These are phyloP conservation scores for Euptelea pleiosperma DNA, from an alignment of 164 flowering plant genomes.

Conservation along the genomic window DNA sequence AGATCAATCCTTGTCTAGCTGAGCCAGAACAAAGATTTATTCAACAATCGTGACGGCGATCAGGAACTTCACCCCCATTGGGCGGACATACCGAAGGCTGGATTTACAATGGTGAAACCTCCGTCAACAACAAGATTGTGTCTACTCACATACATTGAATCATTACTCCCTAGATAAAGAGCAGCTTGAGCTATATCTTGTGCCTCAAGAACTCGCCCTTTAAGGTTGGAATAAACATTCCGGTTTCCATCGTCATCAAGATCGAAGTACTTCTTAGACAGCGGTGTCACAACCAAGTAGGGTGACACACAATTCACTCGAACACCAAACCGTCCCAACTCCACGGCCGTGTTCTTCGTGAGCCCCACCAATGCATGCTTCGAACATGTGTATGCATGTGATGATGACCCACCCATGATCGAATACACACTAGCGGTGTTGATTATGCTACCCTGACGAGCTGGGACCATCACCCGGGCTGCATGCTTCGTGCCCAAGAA, in stretches of 20 bases:
- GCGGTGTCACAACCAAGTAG: constrained; percentile 24
- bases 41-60: no score
- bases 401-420: constrained; percentile 19
- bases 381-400: constrained; percentile 35
- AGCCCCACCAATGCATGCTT: constrained; percentile 48
- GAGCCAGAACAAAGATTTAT: no score
- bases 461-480: constrained; percentile 36
- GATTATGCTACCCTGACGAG: constrained; percentile 29
- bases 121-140: background rate
- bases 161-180: constrained; percentile 22
- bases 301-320: constrained; percentile 52
- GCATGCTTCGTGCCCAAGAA: constrained; percentile 38
- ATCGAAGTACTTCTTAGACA: constrained; percentile 16
- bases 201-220: constrained; percentile 18
- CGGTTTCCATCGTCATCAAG: constrained; percentile 3
- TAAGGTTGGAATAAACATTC: constrained; percentile 14
- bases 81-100: no score
- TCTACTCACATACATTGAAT: background rate
- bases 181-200: constrained; percentile 39
- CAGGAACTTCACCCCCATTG: no score
- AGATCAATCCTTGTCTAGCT: no score
- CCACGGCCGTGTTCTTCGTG: constrained; percentile 37
- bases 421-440: constrained; percentile 28
- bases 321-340: constrained; percentile 48
- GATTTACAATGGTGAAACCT: background rate